Percentiles rank a stretch among this genome's conserved stretches.
Conservation (phyloP, 805 yeast species). For the Candida krabiensis region DNA sequence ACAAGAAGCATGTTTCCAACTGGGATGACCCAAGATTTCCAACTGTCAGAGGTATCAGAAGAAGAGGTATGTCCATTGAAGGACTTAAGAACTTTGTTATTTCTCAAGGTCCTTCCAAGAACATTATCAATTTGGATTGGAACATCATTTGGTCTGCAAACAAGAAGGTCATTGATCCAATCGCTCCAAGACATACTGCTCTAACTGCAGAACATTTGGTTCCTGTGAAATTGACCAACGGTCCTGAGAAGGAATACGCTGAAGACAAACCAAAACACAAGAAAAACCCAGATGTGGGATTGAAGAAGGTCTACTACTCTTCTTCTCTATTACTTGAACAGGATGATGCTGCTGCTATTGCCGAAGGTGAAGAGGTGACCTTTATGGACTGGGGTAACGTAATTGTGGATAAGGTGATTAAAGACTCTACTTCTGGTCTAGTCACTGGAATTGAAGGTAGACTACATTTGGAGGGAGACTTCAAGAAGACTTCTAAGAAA, state of each 20-base stretch:
- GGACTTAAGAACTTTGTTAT: constrained; percentile 92
- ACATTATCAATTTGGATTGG: constrained; percentile 97
- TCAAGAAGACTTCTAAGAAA: constrained; percentile 93
- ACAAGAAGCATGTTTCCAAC: constrained; percentile 78
- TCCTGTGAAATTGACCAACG: constrained; percentile 62
- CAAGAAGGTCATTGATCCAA: constrained; percentile 95
- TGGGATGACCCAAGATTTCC: constrained; percentile 99
- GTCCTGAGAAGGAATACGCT: constrained; percentile 58
- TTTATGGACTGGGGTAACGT: constrained; percentile 99
- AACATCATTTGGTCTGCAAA: constrained; percentile 95
- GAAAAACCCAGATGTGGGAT: constrained; percentile 90
- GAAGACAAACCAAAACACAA: constrained; percentile 92
- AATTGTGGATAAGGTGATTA: constrained; percentile 68
- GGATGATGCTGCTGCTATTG: constrained; percentile 68
- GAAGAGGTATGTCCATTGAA: constrained; percentile 99
- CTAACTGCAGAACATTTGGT: constrained; percentile 66
- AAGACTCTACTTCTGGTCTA: constrained; percentile 50
- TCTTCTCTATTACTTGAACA: constrained; percentile 75
- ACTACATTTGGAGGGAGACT: constrained; percentile 91
- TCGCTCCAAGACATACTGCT: constrained; percentile 95
- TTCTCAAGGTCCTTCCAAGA: constrained; percentile 97
- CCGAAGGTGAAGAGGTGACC: constrained; percentile 90
- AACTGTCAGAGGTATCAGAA: constrained; percentile 97
- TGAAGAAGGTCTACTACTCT: constrained; percentile 70
- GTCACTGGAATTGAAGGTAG: constrained; percentile 71